Base-by-base conservation (phyloP, 805 yeast species). In the Wickerhamomyces chambardii region DNA sequence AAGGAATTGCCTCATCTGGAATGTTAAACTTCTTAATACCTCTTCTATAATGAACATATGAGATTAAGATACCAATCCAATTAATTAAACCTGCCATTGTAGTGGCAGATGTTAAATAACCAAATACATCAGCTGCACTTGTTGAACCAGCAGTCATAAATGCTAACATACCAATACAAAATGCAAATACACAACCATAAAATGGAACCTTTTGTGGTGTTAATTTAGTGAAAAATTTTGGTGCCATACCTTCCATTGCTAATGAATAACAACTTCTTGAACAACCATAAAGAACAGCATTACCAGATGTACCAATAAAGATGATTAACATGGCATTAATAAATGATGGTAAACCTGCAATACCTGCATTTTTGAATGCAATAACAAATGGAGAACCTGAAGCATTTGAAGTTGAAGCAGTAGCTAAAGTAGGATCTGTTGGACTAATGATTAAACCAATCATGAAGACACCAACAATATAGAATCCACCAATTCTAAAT, bases 371-470 rank as follows among this genome's bases (percentile, higher is more conserved):
- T 42, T 70, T 70, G 49, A 84, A 78, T 32, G 95, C 95, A 50
- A 84, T 78, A 35, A 84, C 89, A 49, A 84, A 84, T 28, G 95
- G 95, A 14, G 92, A 81, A 17, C 90, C 87, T 28, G 80, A 69
- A 3, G 89, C 86, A 30, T 73, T 59, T n/a, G 59, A 36, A 11
- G 61, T 53, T 34, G 74, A 67, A 14, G 77, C 76, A 67, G 15
- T 17, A 18, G 57, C 28, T 41, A 81, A 63, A 32, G 56, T 44
- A 28, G 70, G 66, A 50, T 76, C 78, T 42, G 64, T 64, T 39
- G 72, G 71, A 27, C 83, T 70, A 37, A 81, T 89, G 53, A 77
- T 66, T 74, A 78, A 66, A 32, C 86, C 85, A 43, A 83, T 59
- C 38, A 81, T 58, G 45, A 79, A 65, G 36, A 80, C 74, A 18